Base-by-base conservation (phyloP, 768 basidiomycete species). In the Panaeolus cyanescens region DNA sequence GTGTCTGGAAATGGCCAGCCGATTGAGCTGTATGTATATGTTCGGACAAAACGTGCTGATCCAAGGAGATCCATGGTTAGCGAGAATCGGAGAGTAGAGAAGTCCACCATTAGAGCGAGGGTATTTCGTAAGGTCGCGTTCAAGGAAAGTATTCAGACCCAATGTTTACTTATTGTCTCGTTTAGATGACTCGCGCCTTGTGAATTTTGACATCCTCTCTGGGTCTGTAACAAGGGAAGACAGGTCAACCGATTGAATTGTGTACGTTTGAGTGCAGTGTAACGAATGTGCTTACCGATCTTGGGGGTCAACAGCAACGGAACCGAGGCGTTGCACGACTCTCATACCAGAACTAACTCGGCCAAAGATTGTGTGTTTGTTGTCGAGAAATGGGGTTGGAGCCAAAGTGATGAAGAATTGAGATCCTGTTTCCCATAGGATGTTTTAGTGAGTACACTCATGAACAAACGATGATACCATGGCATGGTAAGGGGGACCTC, bases 341-440 rank as follows among this genome's bases (percentile, higher is more conserved):
- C 91, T 83, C 90, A 99, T 98, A 0, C 96, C 97, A 19, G 86
- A 81, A 69, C 84, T 87, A 6, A 99, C 94, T 6, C 97, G 87
- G 0, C 97, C 97, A 70, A 94, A 94, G 64, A 93, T 93, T 6
- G 91, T 93, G 71, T 94, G 92, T 68, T 92, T 93, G 68, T 83
- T 88, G 67, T 95, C 93, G 36, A 95, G 79, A 71, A 82, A 95
- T 1, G 93, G 93, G 25, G 93, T 94, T 28, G 92, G 92, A 1
- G 83, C 83, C 22, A 95, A 83, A 0, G 92, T 91, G 65, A 98
- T 83, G 76, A 98, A 97, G 78, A 98, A 98, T 73, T 98, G 96
- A 17, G 94, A 96, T 20, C 95, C 95, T 93, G 67, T 67, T 50
- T 28, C 12, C 9, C 45, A 56, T 20, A 54, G 72, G 70, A 69